Evolutionary conservation across 148 eudicot genomes (phyloP).

Genomic region (Diospyros kaki): DNA sequence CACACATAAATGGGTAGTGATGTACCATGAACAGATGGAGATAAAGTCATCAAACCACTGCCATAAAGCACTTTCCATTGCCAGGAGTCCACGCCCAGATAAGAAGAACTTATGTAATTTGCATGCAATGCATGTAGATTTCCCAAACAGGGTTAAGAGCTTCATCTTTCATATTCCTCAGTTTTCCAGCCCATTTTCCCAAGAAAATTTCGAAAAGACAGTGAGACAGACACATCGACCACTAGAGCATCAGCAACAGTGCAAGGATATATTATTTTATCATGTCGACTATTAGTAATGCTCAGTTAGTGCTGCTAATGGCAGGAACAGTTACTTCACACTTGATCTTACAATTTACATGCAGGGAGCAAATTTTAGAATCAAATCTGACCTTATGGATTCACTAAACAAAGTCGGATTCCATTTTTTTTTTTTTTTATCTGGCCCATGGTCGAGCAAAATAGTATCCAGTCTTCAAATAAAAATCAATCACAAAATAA

Average conservation of each 20-base stretch:
- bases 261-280: slow-evolving; percentile 3
- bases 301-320: slow-evolving; percentile 2
- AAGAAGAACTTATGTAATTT: too few relatives aligned
- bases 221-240: slow-evolving; percentile 7
- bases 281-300: background rate
- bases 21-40: too few relatives aligned
- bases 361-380: background rate
- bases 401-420: background rate
- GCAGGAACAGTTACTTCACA: background rate
- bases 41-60: too few relatives aligned
- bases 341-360: background rate
- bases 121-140: background rate
- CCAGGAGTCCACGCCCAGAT: too few relatives aligned
- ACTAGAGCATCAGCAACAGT: background rate
- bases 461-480: too few relatives aligned
- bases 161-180: background rate
- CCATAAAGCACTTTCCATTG: too few relatives aligned
- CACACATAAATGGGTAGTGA: too few relatives aligned
- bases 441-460: too few relatives aligned
- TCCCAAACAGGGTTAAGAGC: background rate
- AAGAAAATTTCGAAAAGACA: background rate
- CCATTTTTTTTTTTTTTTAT: too few relatives aligned
- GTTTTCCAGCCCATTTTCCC: slow-evolving; percentile 4
- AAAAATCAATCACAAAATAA: too few relatives aligned
- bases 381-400: background rate